Conservation (phyloP, 176 grass and related monocot species). For the Musa acuminata region DNA sequence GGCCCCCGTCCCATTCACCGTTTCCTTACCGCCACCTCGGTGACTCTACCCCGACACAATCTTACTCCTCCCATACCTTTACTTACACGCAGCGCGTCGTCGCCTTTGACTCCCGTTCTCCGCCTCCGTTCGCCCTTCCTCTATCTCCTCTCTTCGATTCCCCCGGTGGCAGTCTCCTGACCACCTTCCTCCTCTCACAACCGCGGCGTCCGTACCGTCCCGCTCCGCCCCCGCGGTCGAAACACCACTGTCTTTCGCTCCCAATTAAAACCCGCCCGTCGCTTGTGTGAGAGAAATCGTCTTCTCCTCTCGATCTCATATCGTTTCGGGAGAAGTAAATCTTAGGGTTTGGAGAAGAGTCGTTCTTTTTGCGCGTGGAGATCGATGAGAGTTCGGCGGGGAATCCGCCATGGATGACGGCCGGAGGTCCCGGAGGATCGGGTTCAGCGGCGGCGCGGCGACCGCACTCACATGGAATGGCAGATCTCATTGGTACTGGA, state of each 20-base stretch:
- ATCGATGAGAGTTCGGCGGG: slow-evolving; percentile 10
- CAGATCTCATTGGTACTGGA: slow-evolving; percentile 13
- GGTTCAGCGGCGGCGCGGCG: slow-evolving; percentile 9
- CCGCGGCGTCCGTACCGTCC: background rate
- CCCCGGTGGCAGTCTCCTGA: background rate
- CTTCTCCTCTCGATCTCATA: background rate
- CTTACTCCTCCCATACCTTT: background rate
- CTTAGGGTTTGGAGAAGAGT: background rate
- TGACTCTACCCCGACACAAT: background rate
- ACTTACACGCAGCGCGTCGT: background rate
- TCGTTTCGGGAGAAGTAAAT: background rate
- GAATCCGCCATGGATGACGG: slow-evolving; percentile 11
- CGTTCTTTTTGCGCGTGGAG: background rate
- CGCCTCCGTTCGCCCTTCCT: background rate
- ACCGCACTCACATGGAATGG: slow-evolving; percentile 17
- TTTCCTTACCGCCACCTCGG: background rate
- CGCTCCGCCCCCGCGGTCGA: background rate
- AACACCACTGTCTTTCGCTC: background rate
- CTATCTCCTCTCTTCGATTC: no score
- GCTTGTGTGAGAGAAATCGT: background rate
- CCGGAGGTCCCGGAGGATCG: background rate
- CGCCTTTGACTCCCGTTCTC: slow-evolving; percentile 1
- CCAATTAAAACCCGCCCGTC: background rate
- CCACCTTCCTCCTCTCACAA: background rate
- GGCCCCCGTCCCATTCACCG: background rate